phyloP scores from a whole-genome alignment of 2,329 filamentous ascomycete species.

The Coniochaeta pulveracea region DNA sequence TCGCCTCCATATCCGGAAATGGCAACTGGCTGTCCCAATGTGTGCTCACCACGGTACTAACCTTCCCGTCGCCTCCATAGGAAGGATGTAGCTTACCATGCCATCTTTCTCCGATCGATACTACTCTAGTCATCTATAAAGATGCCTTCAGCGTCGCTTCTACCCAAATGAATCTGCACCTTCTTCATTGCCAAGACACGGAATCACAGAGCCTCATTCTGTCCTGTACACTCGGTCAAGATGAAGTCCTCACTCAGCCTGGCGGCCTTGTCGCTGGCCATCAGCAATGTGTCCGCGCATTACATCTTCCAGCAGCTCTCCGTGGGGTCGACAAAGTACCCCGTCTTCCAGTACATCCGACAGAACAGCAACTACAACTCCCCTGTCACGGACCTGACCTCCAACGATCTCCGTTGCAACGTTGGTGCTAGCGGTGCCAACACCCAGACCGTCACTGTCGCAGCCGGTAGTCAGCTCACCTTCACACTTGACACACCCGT shows the following conservation, averaged over 20 bases:
- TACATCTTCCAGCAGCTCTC: slow-evolving; percentile 30
- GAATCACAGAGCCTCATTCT: no score
- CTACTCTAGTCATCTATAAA: no score
- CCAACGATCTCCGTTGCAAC: slow-evolving; percentile 27
- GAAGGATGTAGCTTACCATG: no score
- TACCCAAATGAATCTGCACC: no score
- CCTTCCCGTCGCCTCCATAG: no score
- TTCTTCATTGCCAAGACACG: no score
- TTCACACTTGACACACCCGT: slow-evolving; percentile 28
- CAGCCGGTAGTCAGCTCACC: slow-evolving; percentile 26
- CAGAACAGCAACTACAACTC: slow-evolving; percentile 36
- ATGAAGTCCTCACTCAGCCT: slow-evolving; percentile 21
- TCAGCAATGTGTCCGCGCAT: slow-evolving; percentile 22
- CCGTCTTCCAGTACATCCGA: slow-evolving; percentile 27
- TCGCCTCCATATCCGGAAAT: no score
- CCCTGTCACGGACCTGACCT: slow-evolving; percentile 28
- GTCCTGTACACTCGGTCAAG: no score
- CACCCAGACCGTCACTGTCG: slow-evolving; percentile 23
- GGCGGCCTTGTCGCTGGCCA: slow-evolving; percentile 19
- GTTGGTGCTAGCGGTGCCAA: slow-evolving; percentile 20
- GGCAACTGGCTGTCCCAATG: no score
- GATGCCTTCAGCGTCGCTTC: no score
- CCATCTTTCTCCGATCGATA: no score
- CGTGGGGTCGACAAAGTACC: slow-evolving; percentile 19
- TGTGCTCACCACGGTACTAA: no score